A percentile compares a stretch with the other conserved stretches of the same genome.
These are phyloP conservation scores for Sphagnum magellanicum DNA, from an alignment of 228 moss, liverwort and hornwort genomes.

Conservation along the genomic window DNA sequence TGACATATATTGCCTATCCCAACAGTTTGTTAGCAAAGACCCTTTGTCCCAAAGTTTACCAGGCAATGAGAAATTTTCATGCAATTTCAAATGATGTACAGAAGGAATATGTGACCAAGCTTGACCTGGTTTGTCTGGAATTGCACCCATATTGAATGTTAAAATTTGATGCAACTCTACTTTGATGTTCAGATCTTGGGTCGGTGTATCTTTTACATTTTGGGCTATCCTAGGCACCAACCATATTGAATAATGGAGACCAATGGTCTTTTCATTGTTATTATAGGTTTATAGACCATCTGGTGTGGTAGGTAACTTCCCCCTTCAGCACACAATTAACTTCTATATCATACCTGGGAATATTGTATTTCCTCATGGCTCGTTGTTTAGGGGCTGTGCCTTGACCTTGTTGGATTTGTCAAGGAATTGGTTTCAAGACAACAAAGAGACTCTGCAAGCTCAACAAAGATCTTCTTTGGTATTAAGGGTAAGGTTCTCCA, in stretches of 20 bases:
- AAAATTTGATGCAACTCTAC: not conserved
- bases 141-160: not conserved
- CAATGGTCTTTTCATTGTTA: not conserved
- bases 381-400: constrained; percentile 45
- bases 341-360: not conserved
- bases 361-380: not conserved
- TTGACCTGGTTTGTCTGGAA: constrained; percentile 44
- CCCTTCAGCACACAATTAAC: not conserved
- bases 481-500: constrained; percentile 7
- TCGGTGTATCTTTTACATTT: too few species aligned
- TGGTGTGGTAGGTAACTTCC: not conserved
- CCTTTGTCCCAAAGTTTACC: constrained; percentile 5
- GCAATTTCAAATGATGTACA: constrained; percentile 32
- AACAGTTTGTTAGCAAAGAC: constrained; percentile 32
- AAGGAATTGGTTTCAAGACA: constrained; percentile 50
- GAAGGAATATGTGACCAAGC: constrained; percentile 53
- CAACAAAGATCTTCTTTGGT: constrained; percentile 23
- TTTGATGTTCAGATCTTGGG: not conserved
- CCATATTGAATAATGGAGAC: not conserved
- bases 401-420: constrained; percentile 79
- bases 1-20: not conserved
- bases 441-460: constrained; percentile 12
- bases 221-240: too few species aligned
- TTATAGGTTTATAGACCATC: not conserved
- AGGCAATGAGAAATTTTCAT: constrained; percentile 9